These are phyloP conservation scores for Hamamelis virginiana DNA, from an alignment of 164 flowering plant genomes.

Conservation along the genomic window DNA sequence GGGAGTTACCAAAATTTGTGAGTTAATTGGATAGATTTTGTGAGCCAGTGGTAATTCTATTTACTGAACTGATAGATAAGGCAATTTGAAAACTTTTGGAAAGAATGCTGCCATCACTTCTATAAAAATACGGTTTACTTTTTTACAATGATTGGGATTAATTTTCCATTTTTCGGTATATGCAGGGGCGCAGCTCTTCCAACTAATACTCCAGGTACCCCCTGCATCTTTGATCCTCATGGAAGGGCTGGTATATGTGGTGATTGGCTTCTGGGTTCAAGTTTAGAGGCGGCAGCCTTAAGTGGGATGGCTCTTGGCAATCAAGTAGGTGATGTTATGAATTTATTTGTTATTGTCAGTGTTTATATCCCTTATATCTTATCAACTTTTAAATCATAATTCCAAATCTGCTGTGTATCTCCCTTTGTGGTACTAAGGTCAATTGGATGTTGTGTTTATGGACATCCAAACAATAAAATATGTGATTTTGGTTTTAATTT, in stretches of 20 bases:
- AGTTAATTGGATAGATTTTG: no score
- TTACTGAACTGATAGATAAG: no score
- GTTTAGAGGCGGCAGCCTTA: constrained; percentile 82
- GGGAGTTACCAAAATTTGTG: no score
- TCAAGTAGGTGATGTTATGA: constrained; percentile 48
- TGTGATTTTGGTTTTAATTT: neutral
- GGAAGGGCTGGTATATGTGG: constrained; percentile 98
- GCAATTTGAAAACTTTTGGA: neutral
- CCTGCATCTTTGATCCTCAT: constrained; percentile 91
- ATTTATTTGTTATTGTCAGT: neutral
- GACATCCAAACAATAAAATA: neutral
- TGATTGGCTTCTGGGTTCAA: constrained; percentile 96
- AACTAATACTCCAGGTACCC: constrained; percentile 73
- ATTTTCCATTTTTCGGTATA: constrained; percentile 11
- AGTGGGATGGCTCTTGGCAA: constrained; percentile 88
- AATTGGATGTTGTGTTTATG: neutral
- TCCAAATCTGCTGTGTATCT: no score
- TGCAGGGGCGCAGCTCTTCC: constrained; percentile 99
- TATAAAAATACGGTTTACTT: neutral
- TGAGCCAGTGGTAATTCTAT: no score
- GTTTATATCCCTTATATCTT: neutral
- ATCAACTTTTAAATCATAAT: no score
- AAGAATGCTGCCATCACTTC: neutral
- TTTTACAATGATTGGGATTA: neutral
- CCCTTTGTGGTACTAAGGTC: neutral